Conservation (phyloP, 169 alveolate species). For the Blepharisma undulans region DNA sequence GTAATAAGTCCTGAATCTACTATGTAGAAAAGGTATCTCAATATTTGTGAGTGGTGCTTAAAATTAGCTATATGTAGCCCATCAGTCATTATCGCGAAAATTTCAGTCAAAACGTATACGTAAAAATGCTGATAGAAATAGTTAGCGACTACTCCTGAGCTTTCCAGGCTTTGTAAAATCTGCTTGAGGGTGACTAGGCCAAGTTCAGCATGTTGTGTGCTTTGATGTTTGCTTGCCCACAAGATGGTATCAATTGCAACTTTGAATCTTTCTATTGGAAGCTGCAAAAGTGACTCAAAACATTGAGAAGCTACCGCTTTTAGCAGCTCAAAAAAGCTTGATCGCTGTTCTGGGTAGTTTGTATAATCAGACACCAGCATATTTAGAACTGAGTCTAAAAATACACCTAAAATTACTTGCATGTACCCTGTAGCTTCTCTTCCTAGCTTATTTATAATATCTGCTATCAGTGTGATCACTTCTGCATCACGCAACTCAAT, state of each 20-base stretch:
- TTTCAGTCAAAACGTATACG: constrained; percentile 60
- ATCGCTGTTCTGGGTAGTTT: constrained; percentile 83
- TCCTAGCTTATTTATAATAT: constrained; percentile 64
- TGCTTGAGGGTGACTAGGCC: constrained; percentile 64
- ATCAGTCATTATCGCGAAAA: constrained; percentile 71
- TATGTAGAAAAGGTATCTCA: constrained; percentile 57
- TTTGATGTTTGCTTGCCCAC: constrained; percentile 85
- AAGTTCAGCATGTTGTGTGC: constrained; percentile 73
- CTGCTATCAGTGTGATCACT: constrained; percentile 68
- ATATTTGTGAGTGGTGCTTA: constrained; percentile 64
- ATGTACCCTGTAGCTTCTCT: constrained; percentile 59
- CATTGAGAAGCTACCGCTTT: constrained; percentile 70
- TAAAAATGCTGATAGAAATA: constrained; percentile 65
- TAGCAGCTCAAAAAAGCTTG: constrained; percentile 73
- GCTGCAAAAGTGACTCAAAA: constrained; percentile 70
- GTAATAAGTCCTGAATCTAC: constrained; percentile 52
- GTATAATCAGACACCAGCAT: constrained; percentile 77
- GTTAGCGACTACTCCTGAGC: constrained; percentile 47
- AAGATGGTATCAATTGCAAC: constrained; percentile 77
- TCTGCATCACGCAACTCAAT: constrained; percentile 83
- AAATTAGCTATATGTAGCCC: constrained; percentile 73
- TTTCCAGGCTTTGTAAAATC: constrained; percentile 57
- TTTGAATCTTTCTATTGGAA: constrained; percentile 74
- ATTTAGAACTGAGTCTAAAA: constrained; percentile 69
- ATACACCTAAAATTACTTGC: constrained; percentile 55